A percentile compares a stretch with the other conserved stretches of the same genome.
These are phyloP conservation scores for Linderniella brevidens DNA, from an alignment of 257 asterid species.

Conservation along the genomic window DNA sequence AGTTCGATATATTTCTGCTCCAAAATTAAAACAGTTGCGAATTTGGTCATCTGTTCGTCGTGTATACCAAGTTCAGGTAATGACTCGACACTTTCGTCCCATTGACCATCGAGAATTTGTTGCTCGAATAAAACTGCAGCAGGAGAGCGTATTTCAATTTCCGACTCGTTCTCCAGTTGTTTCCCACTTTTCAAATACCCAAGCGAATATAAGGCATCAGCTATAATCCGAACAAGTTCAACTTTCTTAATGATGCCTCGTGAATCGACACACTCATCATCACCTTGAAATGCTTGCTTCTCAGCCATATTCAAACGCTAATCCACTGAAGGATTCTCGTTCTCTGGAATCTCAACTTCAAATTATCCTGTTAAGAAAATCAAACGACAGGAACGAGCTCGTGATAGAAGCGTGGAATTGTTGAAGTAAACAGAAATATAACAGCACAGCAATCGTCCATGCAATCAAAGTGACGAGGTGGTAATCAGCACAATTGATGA, in stretches of 20 bases:
- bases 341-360: no score
- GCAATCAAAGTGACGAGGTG: no score
- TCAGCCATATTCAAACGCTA: no score
- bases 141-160: constrained; percentile 33
- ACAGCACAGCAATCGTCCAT: no score
- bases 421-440: no score
- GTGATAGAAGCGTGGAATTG: no score
- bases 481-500: no score
- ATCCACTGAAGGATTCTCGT: no score
- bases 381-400: no score
- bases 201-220: constrained; percentile 51
- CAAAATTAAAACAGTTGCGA: constrained; percentile 42
- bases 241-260: constrained; percentile 44
- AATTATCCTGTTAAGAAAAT: no score
- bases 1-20: constrained; percentile 48
- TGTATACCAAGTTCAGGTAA: constrained; percentile 24
- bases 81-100: constrained; percentile 48
- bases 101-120: constrained; percentile 26
- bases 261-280: constrained; percentile 31
- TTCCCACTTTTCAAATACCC: constrained; percentile 62
- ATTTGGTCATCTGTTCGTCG: constrained; percentile 46
- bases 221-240: constrained; percentile 53
- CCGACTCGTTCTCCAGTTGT: constrained; percentile 69
- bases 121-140: constrained; percentile 43
- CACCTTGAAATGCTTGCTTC: no score